These are phyloP conservation scores for Penicillium sp. DNA, from an alignment of 2,329 filamentous ascomycete species.

Conservation along the genomic window DNA sequence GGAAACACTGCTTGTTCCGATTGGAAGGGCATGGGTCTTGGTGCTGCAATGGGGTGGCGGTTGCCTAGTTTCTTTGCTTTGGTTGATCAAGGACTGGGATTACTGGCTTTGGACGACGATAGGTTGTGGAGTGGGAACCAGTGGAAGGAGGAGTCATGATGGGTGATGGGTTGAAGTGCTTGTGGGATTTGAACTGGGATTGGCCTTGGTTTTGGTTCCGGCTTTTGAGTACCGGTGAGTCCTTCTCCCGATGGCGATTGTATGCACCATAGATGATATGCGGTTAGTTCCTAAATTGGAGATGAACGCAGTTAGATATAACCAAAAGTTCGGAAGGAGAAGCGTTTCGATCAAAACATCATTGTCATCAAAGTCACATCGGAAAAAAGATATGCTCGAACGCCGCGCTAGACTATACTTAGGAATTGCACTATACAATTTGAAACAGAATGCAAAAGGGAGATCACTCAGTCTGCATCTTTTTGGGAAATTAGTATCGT, in stretches of 20 bases:
- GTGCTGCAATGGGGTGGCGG: slow-evolving; percentile 42
- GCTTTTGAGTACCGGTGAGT: neutral
- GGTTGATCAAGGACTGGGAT: slow-evolving; percentile 50
- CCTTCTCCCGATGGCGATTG: neutral
- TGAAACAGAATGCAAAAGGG: slow-evolving; percentile 1
- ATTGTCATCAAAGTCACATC: slow-evolving; percentile 9
- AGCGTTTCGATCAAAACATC: slow-evolving; percentile 6
- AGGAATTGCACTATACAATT: slow-evolving; percentile 5
- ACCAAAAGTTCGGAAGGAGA: slow-evolving; percentile 1
- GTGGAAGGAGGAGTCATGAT: slow-evolving; percentile 45
- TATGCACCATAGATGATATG: neutral
- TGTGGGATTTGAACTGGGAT: neutral
- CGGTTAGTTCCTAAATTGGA: slow-evolving; percentile 10
- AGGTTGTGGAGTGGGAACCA: slow-evolving; percentile 50
- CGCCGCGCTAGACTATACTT: slow-evolving; percentile 10
- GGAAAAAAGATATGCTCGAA: neutral
- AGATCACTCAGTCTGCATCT: slow-evolving; percentile 3
- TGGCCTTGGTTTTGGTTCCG: neutral
- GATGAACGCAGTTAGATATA: slow-evolving; percentile 3
- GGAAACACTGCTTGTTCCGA: slow-evolving; percentile 48
- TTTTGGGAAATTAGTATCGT: slow-evolving; percentile 11
- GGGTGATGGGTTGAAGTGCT: slow-evolving; percentile 20
- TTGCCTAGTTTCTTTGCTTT: slow-evolving; percentile 46
- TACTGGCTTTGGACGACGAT: slow-evolving; percentile 51
- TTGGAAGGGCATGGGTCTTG: slow-evolving; percentile 45